phyloP scores from a whole-genome alignment of 192 early-diverging fungal species.

The Umbelopsis isabellina region DNA sequence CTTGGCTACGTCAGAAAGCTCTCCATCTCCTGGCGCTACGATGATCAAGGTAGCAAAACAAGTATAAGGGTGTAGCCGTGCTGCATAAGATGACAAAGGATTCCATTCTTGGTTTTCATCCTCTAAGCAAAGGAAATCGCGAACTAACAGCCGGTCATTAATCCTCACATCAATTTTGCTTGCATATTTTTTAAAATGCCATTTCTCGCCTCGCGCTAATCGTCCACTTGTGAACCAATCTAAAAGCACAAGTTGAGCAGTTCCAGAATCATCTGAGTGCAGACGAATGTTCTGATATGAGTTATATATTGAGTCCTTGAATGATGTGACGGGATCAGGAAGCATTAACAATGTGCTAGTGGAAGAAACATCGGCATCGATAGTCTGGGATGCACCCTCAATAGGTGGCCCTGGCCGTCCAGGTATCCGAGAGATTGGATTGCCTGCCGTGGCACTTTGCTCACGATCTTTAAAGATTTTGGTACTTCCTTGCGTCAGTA shows the following conservation, averaged over 20 bases:
- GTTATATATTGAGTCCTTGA: conserved; percentile 62
- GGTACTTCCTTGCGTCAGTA: conserved; percentile 84
- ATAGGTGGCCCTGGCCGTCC: conserved; percentile 19
- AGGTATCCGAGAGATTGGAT: background rate
- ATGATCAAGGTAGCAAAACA: conserved; percentile 69
- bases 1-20: background rate
- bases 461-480: conserved; percentile 75
- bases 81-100: conserved; percentile 49
- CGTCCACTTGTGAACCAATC: conserved; percentile 89
- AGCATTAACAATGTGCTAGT: conserved; percentile 58
- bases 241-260: conserved; percentile 68
- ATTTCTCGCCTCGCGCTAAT: conserved; percentile 70
- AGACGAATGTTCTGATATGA: conserved; percentile 64
- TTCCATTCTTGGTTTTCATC: conserved; percentile 40
- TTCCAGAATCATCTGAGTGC: conserved; percentile 27
- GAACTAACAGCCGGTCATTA: conserved; percentile 32
- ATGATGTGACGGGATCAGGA: conserved; percentile 83
- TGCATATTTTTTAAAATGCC: conserved; percentile 61
- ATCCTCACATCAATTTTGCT: conserved; percentile 40
- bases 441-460: conserved; percentile 28
- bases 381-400: conserved; percentile 45
- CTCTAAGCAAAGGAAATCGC: conserved; percentile 52
- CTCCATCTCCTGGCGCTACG: conserved; percentile 44
- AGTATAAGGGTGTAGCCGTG: conserved; percentile 55
- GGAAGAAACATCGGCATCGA: conserved; percentile 46